phyloP scores from a whole-genome alignment of 805 yeast species.

The Metschnikowia orientalis region DNA sequence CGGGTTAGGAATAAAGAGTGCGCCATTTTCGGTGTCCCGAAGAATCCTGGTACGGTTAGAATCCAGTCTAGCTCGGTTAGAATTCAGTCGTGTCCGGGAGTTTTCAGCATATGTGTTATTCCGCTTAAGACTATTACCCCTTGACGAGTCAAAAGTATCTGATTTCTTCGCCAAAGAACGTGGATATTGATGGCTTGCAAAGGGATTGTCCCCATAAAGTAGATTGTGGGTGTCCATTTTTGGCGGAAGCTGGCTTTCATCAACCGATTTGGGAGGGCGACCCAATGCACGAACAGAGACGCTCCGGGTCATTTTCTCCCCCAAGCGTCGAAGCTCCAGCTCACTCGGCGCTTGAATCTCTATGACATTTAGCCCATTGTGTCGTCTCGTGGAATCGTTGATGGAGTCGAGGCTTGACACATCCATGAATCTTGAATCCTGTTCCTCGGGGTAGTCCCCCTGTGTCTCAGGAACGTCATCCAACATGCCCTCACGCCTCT shows the following conservation, averaged over 20 bases:
- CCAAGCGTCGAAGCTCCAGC: constrained; percentile 30
- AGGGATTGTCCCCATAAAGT: constrained; percentile 19
- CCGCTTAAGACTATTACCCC: no score
- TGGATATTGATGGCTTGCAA: constrained; percentile 16
- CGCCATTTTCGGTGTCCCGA: constrained; percentile 3
- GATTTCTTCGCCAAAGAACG: constrained; percentile 9
- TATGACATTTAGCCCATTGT: no score
- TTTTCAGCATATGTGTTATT: no score
- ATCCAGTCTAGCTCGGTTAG: constrained; percentile 1
- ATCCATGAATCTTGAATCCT: no score
- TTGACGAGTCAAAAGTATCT: no score
- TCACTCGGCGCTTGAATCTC: constrained; percentile 9
- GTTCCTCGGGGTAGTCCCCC: no score
- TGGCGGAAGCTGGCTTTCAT: constrained; percentile 10
- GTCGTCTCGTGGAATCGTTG: no score
- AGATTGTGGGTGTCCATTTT: constrained; percentile 22
- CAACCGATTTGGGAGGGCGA: constrained; percentile 3
- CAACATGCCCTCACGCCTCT: no score
- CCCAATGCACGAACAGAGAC: constrained; percentile 26
- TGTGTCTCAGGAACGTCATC: background rate
- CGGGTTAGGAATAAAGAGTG: background rate
- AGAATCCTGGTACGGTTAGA: constrained; percentile 9
- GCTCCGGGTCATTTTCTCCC: constrained; percentile 33
- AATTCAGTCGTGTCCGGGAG: background rate
- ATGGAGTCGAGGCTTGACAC: no score